Conservation (phyloP, 371 early-diverging fungal species). For the Fennellomyces sp. region DNA sequence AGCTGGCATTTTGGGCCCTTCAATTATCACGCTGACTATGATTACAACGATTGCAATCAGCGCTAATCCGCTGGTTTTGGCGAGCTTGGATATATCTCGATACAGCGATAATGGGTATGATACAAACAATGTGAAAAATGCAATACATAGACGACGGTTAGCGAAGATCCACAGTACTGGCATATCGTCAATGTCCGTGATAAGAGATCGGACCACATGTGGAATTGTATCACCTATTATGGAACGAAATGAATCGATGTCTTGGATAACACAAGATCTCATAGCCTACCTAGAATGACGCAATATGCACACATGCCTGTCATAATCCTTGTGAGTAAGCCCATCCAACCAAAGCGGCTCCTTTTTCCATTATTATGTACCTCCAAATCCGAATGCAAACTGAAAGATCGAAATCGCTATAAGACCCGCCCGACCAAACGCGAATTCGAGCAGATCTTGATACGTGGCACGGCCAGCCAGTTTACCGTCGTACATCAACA, state of each 20-base stretch:
- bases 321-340: neutral
- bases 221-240: slow-evolving; percentile 78
- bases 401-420: slow-evolving; percentile 76
- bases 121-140: slow-evolving; percentile 66
- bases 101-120: slow-evolving; percentile 78
- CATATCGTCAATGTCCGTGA: slow-evolving; percentile 56
- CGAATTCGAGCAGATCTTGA: slow-evolving; percentile 74
- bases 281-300: slow-evolving; percentile 48
- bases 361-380: slow-evolving; percentile 36
- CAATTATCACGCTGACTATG: slow-evolving; percentile 68
- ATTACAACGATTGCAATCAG: slow-evolving; percentile 77
- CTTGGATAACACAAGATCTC: too few relatives aligned
- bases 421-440: slow-evolving; percentile 74
- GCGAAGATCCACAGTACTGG: slow-evolving; percentile 55
- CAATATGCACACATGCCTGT: slow-evolving; percentile 78
- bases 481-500: slow-evolving; percentile 70
- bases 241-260: too few relatives aligned
- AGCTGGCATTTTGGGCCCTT: slow-evolving; percentile 63
- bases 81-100: slow-evolving; percentile 77
- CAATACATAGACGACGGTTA: slow-evolving; percentile 60
- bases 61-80: slow-evolving; percentile 79
- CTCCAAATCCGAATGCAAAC: slow-evolving; percentile 83
- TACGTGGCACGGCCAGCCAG: slow-evolving; percentile 73
- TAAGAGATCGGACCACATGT: slow-evolving; percentile 66
- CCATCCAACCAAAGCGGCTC: neutral